These are phyloP conservation scores for Ophiocordyceps camponoti-leonardi DNA, from an alignment of 2,329 filamentous ascomycete species.

Conservation along the genomic window DNA sequence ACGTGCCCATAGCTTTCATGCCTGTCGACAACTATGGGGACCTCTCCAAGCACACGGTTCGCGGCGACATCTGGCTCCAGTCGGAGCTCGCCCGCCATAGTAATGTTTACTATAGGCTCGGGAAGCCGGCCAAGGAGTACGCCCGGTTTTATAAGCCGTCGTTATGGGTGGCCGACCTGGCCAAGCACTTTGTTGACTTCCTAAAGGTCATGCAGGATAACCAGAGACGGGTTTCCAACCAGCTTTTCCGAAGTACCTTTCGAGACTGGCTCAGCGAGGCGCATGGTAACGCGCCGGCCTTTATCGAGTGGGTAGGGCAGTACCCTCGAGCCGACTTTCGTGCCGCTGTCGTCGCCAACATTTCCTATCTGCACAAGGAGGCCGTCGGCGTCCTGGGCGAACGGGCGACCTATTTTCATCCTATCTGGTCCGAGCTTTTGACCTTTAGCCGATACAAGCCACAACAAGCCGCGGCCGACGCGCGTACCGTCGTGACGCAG, in stretches of 20 bases:
- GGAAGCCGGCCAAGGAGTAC: constrained; percentile 41
- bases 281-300: constrained; percentile 23
- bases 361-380: constrained; percentile 50
- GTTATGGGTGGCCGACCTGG: constrained; percentile 52
- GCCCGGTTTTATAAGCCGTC: constrained; percentile 43
- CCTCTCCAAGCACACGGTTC: constrained; percentile 25
- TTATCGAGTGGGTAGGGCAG: constrained; percentile 36
- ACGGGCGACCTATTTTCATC: constrained; percentile 16
- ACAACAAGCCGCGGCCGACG: constrained; percentile 3
- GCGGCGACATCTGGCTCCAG: constrained; percentile 44
- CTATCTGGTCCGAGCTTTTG: constrained; percentile 36
- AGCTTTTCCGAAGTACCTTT: constrained; percentile 42
- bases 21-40: constrained; percentile 50
- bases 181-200: constrained; percentile 58
- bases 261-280: constrained; percentile 30
- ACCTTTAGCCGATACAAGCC: constrained; percentile 16
- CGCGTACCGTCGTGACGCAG: constrained; percentile 49
- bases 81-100: constrained; percentile 25
- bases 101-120: constrained; percentile 47
- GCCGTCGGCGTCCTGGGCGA: constrained; percentile 27
- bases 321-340: constrained; percentile 43
- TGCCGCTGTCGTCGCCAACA: constrained; percentile 37
- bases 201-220: constrained; percentile 20
- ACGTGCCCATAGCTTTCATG: constrained; percentile 36
- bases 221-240: constrained; percentile 24